Percentiles rank a stretch among this genome's conserved stretches.
Conservation (phyloP, 2,329 filamentous ascomycete species). For the Penicillium sp. region DNA sequence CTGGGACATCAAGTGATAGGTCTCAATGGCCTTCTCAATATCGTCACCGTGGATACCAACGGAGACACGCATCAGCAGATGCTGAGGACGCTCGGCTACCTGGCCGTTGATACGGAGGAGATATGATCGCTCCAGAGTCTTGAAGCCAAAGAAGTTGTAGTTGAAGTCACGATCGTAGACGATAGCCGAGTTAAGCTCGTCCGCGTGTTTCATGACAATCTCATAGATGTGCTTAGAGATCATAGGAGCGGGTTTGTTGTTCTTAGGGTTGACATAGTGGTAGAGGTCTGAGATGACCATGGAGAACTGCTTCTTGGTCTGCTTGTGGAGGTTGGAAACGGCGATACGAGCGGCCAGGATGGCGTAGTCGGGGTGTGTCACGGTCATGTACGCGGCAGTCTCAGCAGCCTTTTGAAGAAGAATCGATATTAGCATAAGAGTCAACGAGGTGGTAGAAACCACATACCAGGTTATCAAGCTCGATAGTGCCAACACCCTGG, state of each 20-base stretch:
- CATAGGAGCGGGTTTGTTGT: conserved; percentile 80
- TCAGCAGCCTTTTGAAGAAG: conserved; percentile 73
- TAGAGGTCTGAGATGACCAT: conserved; percentile 89
- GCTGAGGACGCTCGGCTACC: conserved; percentile 94
- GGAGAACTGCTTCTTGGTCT: conserved; percentile 99
- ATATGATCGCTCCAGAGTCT: conserved; percentile 97
- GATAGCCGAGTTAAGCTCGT: conserved; percentile 97
- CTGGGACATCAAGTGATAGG: conserved; percentile 98
- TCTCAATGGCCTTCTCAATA: conserved; percentile 92
- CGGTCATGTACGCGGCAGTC: conserved; percentile 99
- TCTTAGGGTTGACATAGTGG: conserved; percentile 95
- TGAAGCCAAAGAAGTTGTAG: conserved; percentile 99
- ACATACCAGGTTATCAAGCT: conserved; percentile 92
- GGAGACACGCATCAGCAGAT: conserved; percentile 99
- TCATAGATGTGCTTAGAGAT: conserved; percentile 90
- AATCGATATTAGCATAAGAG: conserved; percentile 21
- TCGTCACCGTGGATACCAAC: conserved; percentile 96
- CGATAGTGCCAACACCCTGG: conserved; percentile 92
- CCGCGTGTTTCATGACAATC: conserved; percentile 90
- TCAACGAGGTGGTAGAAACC: neutral
- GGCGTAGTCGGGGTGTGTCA: conserved; percentile 97
- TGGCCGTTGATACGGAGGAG: conserved; percentile 93
- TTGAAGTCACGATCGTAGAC: conserved; percentile 99
- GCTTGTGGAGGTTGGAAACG: conserved; percentile 99
- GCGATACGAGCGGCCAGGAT: conserved; percentile 97